Evolutionary conservation across 1,284 basidiomycete species (phyloP).

Genomic region (Naganishia liquefaciens): DNA sequence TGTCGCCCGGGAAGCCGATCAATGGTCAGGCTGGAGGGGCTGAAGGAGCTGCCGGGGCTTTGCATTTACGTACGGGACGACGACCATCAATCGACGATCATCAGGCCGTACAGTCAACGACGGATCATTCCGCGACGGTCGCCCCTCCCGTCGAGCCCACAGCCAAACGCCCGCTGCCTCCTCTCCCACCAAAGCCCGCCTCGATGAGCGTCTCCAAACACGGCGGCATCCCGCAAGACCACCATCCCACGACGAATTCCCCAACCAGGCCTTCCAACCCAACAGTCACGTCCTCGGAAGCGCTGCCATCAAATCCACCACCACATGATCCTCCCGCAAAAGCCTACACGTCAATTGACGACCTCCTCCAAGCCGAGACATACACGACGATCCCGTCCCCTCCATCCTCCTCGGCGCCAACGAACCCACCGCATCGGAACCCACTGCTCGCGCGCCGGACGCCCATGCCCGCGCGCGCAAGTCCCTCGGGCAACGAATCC

Average conservation of each 20-base stretch:
- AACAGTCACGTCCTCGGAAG: not conserved
- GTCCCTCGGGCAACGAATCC: conserved; percentile 40
- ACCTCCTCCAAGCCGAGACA: conserved; percentile 37
- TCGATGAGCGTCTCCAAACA: not conserved
- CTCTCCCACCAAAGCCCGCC: not conserved
- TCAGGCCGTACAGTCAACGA: not conserved
- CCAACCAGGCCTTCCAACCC: not conserved
- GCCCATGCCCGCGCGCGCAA: conserved; percentile 24
- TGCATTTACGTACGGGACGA: too few species aligned
- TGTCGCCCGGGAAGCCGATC: too few species aligned
- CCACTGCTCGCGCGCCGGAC: conserved; percentile 34
- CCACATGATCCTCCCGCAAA: not conserved
- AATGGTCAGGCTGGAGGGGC: too few species aligned
- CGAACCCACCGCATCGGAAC: conserved; percentile 36
- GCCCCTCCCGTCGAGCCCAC: not conserved
- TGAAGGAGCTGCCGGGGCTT: too few species aligned
- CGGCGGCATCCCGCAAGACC: not conserved
- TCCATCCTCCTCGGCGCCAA: conserved; percentile 45
- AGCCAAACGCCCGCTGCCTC: not conserved
- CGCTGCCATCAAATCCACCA: too few species aligned
- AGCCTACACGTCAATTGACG: conserved; percentile 36
- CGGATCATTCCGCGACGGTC: not conserved
- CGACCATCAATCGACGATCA: too few species aligned
- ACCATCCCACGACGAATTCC: not conserved
- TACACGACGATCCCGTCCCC: not conserved